phyloP scores from a whole-genome alignment of 1,284 basidiomycete genomes.

The Trichosporon inkin region DNA sequence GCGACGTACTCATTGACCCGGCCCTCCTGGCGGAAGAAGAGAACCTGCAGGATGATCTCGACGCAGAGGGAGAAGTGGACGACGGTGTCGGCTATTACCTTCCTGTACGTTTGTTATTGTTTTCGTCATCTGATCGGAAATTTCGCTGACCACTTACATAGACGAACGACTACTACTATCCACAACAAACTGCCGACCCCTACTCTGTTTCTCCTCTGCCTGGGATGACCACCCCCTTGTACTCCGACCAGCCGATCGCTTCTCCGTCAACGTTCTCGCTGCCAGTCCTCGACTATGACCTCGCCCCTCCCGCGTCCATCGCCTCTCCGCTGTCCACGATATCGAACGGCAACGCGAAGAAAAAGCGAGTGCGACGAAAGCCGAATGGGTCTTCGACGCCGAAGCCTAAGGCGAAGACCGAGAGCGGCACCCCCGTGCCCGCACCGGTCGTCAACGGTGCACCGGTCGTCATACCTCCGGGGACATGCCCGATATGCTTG shows the following conservation, averaged over 20 bases:
- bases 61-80: slow-evolving; percentile 25
- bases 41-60: slow-evolving; percentile 19
- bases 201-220: slow-evolving; percentile 6
- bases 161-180: slow-evolving; percentile 20
- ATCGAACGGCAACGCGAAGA: slow-evolving; percentile 7
- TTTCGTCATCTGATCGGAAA: not conserved
- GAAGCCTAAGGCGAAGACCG: not conserved
- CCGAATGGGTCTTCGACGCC: not conserved
- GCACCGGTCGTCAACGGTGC: not conserved
- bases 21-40: slow-evolving; percentile 16
- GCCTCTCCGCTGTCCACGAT: slow-evolving; percentile 12
- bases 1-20: slow-evolving; percentile 20
- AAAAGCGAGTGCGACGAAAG: slow-evolving; percentile 2
- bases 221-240: not conserved
- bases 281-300: slow-evolving; percentile 15
- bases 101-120: slow-evolving; percentile 17
- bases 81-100: slow-evolving; percentile 25
- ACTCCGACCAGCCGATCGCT: slow-evolving; percentile 7
- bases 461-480: not conserved
- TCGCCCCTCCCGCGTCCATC: slow-evolving; percentile 6
- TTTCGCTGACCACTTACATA: slow-evolving; percentile 13
- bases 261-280: slow-evolving; percentile 18
- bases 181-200: slow-evolving; percentile 4
- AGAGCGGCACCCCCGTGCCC: slow-evolving; percentile 2
- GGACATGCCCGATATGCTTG: not conserved